Conservation (phyloP, 371 early-diverging fungal genomes). For the Capniomyces stellatus region DNA sequence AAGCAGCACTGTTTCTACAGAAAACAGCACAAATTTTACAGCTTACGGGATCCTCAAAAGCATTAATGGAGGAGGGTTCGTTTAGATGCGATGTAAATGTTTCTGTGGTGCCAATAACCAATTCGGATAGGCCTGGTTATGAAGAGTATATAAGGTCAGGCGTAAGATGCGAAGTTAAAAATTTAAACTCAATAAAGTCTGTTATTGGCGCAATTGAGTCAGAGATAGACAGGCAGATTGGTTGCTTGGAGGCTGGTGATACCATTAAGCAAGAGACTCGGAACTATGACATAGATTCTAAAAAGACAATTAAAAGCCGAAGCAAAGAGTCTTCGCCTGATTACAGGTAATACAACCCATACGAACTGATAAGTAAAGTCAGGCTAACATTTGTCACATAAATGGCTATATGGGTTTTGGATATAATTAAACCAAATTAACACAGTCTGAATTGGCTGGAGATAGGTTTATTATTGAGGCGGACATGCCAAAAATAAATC, state of each 20-base stretch:
- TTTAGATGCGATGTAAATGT: conserved; percentile 87
- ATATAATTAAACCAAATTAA: no score
- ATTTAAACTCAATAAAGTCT: conserved; percentile 61
- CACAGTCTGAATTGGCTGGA: no score
- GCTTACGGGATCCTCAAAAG: conserved; percentile 48
- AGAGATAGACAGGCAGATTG: conserved; percentile 58
- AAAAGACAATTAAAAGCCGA: conserved; percentile 44
- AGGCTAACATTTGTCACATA: no score
- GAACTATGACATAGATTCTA: conserved; percentile 44
- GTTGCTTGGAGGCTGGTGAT: conserved; percentile 31
- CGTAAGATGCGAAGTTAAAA: conserved; percentile 70
- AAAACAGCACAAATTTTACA: conserved; percentile 56
- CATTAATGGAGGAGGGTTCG: conserved; percentile 79
- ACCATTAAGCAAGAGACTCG: conserved; percentile 47
- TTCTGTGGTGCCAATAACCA: conserved; percentile 33
- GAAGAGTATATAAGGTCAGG: conserved; percentile 33
- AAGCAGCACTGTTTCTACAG: conserved; percentile 57
- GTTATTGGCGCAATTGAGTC: conserved; percentile 40
- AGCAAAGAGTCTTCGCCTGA: conserved; percentile 70
- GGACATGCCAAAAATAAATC: conserved; percentile 46
- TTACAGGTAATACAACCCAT: conserved; percentile 49
- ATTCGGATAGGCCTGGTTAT: conserved; percentile 5
- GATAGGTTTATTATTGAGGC: conserved; percentile 63
- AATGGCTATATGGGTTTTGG: no score
- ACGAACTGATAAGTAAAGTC: no score